Percentiles rank a stretch among this genome's conserved stretches.
Evolutionary conservation across 2,329 filamentous ascomycete species (phyloP).

Genomic region (Colletotrichum falcatum): DNA sequence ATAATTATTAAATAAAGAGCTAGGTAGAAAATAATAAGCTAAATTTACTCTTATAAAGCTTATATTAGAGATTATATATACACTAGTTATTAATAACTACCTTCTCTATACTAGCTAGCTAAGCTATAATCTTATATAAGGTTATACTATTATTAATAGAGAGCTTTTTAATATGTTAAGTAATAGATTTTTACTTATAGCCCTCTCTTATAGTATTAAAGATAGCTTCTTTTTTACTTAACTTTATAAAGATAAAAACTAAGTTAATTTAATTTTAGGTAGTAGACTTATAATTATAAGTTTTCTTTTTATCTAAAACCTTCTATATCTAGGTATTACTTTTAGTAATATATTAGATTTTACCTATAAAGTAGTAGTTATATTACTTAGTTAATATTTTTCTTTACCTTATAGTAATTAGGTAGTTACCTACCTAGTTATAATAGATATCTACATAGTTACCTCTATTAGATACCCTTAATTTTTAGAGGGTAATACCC

Average conservation of each 20-base stretch:
- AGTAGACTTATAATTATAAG: neutral
- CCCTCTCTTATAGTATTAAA: neutral
- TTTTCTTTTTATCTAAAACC: neutral
- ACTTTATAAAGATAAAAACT: neutral
- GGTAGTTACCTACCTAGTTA: neutral
- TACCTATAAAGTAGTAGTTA: neutral
- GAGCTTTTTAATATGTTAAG: neutral
- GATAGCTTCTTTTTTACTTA: neutral
- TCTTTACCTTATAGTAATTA: rapidly evolving
- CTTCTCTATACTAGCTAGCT: neutral
- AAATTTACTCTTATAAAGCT: neutral
- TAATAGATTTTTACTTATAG: neutral
- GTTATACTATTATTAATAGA: neutral
- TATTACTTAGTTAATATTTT: neutral
- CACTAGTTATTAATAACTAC: neutral
- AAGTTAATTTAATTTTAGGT: neutral
- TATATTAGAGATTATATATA: neutral
- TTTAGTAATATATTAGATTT: neutral
- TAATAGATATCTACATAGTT: neutral
- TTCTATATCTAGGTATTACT: neutral
- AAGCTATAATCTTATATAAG: neutral
- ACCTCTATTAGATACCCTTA: neutral
- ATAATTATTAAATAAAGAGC: neutral
- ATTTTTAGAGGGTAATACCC: neutral
- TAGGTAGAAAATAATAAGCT: neutral